phyloP scores from a whole-genome alignment of 805 yeast species.

The Yamadazyma kitorensis region DNA sequence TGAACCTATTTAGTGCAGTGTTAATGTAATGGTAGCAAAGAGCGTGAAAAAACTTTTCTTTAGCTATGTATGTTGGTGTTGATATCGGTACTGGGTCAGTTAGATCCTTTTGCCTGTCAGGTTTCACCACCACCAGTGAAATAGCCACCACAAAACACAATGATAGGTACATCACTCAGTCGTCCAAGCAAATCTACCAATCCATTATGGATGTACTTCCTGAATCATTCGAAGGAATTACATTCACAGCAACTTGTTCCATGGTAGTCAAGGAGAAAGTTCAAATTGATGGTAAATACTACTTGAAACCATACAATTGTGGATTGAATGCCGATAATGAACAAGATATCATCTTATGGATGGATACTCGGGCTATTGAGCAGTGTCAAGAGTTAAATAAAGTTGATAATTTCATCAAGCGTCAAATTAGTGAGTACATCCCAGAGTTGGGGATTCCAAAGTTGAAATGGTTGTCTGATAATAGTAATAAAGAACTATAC shows the following conservation, averaged over 20 bases:
- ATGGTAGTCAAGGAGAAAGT: constrained; percentile 42
- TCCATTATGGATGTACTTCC: constrained; percentile 25
- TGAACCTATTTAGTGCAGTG: too few species aligned
- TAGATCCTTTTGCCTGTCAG: constrained; percentile 31
- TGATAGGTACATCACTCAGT: constrained; percentile 34
- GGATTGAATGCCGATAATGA: constrained; percentile 10
- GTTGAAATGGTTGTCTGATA: constrained; percentile 35
- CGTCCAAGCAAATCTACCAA: constrained; percentile 35
- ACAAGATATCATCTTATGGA: constrained; percentile 55
- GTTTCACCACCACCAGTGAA: constrained; percentile 13
- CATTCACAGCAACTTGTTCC: constrained; percentile 58
- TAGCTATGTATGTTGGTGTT: constrained; percentile 32
- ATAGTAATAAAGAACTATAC: constrained; percentile 18
- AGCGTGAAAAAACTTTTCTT: neutral
- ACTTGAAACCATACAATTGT: constrained; percentile 32
- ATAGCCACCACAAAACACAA: constrained; percentile 18
- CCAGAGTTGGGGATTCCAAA: constrained; percentile 63
- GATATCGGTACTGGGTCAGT: constrained; percentile 54
- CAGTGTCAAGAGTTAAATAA: constrained; percentile 31
- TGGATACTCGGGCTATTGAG: constrained; percentile 47
- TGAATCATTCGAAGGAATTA: constrained; percentile 9
- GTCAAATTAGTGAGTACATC: constrained; percentile 44
- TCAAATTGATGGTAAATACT: constrained; percentile 11
- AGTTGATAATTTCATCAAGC: constrained; percentile 5
- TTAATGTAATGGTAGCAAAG: too few species aligned